A percentile compares a stretch with the other conserved stretches of the same genome.
Conservation (phyloP, 1,139 yeast species). For the Pichia cactophila region DNA sequence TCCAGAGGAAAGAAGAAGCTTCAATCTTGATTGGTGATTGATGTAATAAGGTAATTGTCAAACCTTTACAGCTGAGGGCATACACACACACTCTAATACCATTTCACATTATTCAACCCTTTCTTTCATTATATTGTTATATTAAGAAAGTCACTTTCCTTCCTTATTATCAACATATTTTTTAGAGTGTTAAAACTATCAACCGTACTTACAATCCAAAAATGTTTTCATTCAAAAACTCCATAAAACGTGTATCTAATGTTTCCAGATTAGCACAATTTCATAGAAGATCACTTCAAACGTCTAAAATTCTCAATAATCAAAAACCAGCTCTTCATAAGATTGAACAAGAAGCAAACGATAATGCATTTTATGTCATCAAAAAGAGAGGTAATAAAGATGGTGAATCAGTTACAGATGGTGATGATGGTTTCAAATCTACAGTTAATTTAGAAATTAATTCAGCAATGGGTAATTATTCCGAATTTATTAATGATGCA, state of each 20-base stretch:
- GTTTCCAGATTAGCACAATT: constrained; percentile 8
- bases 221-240: constrained; percentile 12
- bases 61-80: background rate
- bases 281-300: constrained; percentile 5
- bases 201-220: background rate
- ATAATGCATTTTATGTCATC: constrained; percentile 26
- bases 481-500: constrained; percentile 27
- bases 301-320: constrained; percentile 3
- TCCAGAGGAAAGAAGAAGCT: background rate
- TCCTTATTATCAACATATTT: background rate
- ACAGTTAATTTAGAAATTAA: constrained; percentile 24
- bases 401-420: constrained; percentile 17
- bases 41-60: background rate
- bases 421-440: constrained; percentile 22
- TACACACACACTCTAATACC: background rate
- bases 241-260: constrained; percentile 5
- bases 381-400: constrained; percentile 24
- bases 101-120: background rate
- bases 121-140: background rate
- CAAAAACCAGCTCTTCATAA: constrained; percentile 14
- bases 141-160: background rate
- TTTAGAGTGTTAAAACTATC: background rate
- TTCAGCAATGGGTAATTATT: constrained; percentile 34
- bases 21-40: background rate
- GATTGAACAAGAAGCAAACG: constrained; percentile 21